Conservation (phyloP, 1,284 basidiomycete species). For the Papiliotrema fonsecae region DNA sequence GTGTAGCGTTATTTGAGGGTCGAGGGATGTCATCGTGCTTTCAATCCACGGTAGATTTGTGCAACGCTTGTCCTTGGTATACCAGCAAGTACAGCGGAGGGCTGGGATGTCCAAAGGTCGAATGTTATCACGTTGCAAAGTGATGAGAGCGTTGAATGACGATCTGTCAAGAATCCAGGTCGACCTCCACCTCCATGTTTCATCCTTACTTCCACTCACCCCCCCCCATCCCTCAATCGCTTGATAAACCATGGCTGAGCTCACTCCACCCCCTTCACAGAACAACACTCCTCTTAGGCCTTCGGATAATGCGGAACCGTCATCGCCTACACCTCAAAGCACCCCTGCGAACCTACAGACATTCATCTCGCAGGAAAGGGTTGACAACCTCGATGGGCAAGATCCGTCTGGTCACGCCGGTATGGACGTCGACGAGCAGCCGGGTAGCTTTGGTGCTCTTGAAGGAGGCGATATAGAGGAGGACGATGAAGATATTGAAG, state of each 20-base stretch:
- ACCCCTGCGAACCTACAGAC: too few species aligned
- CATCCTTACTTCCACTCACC: neutral
- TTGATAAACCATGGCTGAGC: neutral
- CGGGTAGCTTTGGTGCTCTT: neutral
- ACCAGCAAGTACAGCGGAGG: neutral
- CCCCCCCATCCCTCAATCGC: neutral
- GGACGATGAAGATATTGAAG: neutral
- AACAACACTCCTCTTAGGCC: conserved; percentile 26
- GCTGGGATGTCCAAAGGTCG: too few species aligned
- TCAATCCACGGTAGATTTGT: neutral
- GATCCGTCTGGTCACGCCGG: too few species aligned
- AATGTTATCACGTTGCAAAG: too few species aligned
- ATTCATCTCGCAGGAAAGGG: too few species aligned
- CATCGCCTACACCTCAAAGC: conserved; percentile 5
- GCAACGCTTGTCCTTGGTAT: neutral
- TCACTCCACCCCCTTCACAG: conserved; percentile 15
- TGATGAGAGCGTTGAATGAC: too few species aligned
- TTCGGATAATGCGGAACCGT: neutral
- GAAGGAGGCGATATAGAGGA: conserved; percentile 2
- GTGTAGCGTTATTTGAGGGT: conserved; percentile 23
- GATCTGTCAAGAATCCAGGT: too few species aligned
- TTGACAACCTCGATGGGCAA: too few species aligned
- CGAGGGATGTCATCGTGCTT: conserved; percentile 1
- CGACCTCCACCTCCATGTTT: neutral
- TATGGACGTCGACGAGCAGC: conserved; percentile 9